Base-by-base conservation (phyloP, 495 filamentous ascomycete genomes). In the Daldinia childiae region DNA sequence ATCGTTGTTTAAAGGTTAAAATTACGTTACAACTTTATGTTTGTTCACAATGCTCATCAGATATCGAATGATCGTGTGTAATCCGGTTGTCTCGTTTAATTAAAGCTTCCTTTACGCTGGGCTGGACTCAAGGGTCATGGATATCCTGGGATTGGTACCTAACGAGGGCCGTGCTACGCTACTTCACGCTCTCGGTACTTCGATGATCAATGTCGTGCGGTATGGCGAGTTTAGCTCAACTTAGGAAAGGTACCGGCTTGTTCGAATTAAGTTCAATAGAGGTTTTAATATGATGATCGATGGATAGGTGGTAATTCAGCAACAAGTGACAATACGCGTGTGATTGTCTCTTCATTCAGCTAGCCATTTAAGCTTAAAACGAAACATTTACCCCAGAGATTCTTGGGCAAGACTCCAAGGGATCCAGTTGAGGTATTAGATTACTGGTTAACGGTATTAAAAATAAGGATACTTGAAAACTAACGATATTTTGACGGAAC, bases 1-100 rank as follows among this genome's bases (percentile, higher is more conserved):
- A 56, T 55, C 43, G 58, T 36, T 63, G 59, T 41, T 14, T 29
- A 39, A 17, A 12, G 19, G 58, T 27, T 26, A 34, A 41, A 27
- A 72, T 67, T 60, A 67, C 48, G 60, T 57, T 57, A 55, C n/a
- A 45, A 9, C 34, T 51, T 58, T 45, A 56, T 58, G 48, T 30
- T 32, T 57, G 17, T 9, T 57, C 54, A 57, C 11, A n/a, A 12
- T 36, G 14, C 19, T 56, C 30, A 27, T 17, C 21, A 24, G 27
- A 48, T 34, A 56, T 67, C 69, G 64, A 67, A 72, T 67, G 64
- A 68, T 64, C 15, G 11, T 59, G 58, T 43, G 39, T 27, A 45
- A 45, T 54, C 7, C 51, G 19, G 58, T 64, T 64, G 69, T 59
- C 69, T 68, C 26, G 59, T 68, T 60, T 43, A 5, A 45, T 14